Conservation (phyloP, 2,329 filamentous ascomycete genomes). For the Alternaria sp. region DNA sequence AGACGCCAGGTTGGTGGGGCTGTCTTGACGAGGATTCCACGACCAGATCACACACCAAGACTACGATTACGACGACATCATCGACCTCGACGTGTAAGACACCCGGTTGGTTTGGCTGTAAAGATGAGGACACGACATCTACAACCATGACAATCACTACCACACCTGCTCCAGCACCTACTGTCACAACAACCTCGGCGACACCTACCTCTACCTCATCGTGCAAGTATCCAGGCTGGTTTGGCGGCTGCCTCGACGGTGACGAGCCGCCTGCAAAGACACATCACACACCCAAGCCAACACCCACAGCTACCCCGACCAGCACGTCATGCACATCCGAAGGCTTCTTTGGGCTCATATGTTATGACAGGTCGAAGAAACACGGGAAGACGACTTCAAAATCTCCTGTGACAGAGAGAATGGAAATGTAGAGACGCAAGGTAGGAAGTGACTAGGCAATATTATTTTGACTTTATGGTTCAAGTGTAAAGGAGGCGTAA, state of each 20-base stretch:
- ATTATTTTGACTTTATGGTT: not conserved
- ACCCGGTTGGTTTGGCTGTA: constrained; percentile 71
- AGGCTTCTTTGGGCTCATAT: constrained; percentile 41
- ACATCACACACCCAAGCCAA: constrained; percentile 17
- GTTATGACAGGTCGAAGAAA: constrained; percentile 31
- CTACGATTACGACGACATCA: constrained; percentile 49
- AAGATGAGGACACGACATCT: constrained; percentile 55
- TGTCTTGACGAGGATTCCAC: constrained; percentile 70
- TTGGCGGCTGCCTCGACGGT: constrained; percentile 58
- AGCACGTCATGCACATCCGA: constrained; percentile 32
- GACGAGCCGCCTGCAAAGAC: constrained; percentile 50
- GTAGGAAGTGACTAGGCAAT: not conserved
- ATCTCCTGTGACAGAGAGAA: constrained; percentile 22
- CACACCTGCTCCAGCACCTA: constrained; percentile 34
- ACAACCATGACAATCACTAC: constrained; percentile 34
- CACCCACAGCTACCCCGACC: constrained; percentile 19
- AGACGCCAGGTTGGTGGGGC: constrained; percentile 93
- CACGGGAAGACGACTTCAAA: constrained; percentile 13
- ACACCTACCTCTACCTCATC: constrained; percentile 46
- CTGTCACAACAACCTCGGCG: constrained; percentile 38
- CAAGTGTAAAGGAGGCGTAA: not conserved
- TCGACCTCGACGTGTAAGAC: constrained; percentile 53
- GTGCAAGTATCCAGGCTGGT: constrained; percentile 56
- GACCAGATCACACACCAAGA: constrained; percentile 55
- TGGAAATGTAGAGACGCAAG: constrained; percentile 31